phyloP scores from a whole-genome alignment of 2,329 filamentous ascomycete species.

The Sclerotinia nivalis region DNA sequence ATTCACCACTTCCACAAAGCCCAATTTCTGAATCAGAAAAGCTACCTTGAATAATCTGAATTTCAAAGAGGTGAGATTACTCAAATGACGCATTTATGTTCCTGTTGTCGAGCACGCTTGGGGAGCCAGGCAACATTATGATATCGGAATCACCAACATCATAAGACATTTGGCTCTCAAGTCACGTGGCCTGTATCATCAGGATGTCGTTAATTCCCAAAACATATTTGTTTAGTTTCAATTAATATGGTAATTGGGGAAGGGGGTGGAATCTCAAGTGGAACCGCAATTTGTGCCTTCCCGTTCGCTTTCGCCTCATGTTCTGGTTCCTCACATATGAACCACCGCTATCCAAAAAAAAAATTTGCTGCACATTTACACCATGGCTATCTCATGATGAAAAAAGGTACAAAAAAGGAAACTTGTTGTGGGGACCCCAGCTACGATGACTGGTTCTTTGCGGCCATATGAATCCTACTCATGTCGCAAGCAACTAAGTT shows the following conservation, averaged over 20 bases:
- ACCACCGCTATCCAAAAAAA: background rate
- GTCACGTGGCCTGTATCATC: too few species aligned
- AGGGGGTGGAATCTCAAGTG: background rate
- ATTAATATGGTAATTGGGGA: background rate
- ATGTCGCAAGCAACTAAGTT: background rate
- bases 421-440: background rate
- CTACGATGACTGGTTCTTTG: background rate
- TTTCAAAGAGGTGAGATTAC: too few species aligned
- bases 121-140: background rate
- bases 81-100: background rate
- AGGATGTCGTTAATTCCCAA: background rate
- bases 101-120: background rate
- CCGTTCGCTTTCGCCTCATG: too few species aligned
- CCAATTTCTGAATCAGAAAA: fast-evolving
- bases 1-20: background rate
- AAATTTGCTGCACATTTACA: fast-evolving
- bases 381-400: background rate
- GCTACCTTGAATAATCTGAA: background rate
- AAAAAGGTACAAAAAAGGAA: background rate
- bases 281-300: background rate
- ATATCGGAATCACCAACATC: background rate
- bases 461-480: background rate
- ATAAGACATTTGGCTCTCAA: background rate
- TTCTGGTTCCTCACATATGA: too few species aligned
- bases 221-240: background rate